Conservation (phyloP, 257 asterid species). For the Petunia secreta region DNA sequence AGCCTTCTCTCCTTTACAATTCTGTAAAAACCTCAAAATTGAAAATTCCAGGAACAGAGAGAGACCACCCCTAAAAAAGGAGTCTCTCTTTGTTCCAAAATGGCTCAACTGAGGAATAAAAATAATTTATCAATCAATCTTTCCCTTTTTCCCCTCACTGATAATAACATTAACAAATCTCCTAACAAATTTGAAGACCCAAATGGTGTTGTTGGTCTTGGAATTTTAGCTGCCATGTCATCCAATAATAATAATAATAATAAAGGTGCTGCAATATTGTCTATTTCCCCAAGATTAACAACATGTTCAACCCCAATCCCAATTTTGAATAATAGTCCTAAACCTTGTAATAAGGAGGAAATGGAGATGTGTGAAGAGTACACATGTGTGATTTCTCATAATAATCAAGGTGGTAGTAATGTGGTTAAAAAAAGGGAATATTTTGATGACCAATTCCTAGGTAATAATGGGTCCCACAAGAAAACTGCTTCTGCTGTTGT, state of each 20-base stretch:
- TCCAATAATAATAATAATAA: conserved; percentile 5
- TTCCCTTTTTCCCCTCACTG: conserved; percentile 46
- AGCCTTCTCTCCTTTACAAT: not conserved
- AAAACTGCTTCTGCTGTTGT: not conserved
- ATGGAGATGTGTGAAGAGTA: conserved; percentile 74
- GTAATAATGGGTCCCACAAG: not conserved
- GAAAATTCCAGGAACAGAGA: not conserved
- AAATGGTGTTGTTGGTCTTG: conserved; percentile 81
- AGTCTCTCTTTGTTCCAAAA: conserved; percentile 28
- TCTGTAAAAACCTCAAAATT: conserved; percentile 7
- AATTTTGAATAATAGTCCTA: not conserved
- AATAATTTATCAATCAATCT: conserved; percentile 47
- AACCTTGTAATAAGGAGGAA: conserved; percentile 33
- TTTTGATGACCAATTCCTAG: conserved; percentile 53
- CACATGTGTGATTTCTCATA: conserved; percentile 75
- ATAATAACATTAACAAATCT: conserved; percentile 37
- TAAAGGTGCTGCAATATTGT: conserved; percentile 40
- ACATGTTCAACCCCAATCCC: conserved; percentile 45
- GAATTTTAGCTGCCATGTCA: conserved; percentile 53
- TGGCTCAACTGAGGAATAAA: conserved; percentile 54
- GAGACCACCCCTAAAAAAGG: not conserved
- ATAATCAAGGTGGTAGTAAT: conserved; percentile 44
- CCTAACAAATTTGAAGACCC: conserved; percentile 55
- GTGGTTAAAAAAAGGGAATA: conserved; percentile 62
- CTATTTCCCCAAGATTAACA: conserved; percentile 55